Percentiles rank a stretch among this genome's conserved stretches.
Conservation (phyloP, 306 rosid genomes). For the Astragalus glycyphyllos region DNA sequence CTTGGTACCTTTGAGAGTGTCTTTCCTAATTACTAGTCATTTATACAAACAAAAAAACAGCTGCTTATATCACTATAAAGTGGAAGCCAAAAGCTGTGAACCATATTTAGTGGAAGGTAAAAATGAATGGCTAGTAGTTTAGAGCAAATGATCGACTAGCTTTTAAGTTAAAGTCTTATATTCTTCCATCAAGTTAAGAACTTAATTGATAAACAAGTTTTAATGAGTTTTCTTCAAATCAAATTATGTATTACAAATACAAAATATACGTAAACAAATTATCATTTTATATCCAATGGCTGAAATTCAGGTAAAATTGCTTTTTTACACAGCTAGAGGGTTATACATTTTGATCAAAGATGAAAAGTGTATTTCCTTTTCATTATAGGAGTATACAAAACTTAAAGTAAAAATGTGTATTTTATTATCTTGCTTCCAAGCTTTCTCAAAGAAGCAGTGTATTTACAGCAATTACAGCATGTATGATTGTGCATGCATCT, state of each 20-base stretch:
- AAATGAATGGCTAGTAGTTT: background rate
- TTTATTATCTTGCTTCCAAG: slow-evolving; percentile 50
- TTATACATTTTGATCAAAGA: background rate
- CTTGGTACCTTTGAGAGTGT: too few species aligned
- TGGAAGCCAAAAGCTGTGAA: background rate
- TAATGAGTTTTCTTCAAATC: slow-evolving; percentile 10
- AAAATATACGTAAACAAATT: background rate
- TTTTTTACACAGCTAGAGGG: background rate
- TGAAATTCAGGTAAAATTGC: background rate
- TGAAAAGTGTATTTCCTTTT: slow-evolving; percentile 11
- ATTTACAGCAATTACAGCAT: slow-evolving; percentile 47
- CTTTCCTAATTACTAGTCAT: too few species aligned
- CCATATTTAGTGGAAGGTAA: background rate
- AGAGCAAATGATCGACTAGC: background rate
- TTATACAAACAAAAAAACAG: too few species aligned
- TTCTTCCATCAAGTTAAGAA: slow-evolving; percentile 1
- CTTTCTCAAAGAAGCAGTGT: slow-evolving; percentile 44
- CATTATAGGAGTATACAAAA: slow-evolving; percentile 30
- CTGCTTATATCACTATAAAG: too few species aligned
- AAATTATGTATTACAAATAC: background rate
- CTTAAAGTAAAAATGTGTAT: slow-evolving; percentile 42
- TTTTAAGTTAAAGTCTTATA: background rate
- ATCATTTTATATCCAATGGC: background rate
- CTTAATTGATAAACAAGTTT: slow-evolving; percentile 22
- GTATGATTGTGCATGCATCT: slow-evolving; percentile 20